phyloP scores from a whole-genome alignment of 2,329 filamentous ascomycete genomes.

The Metarhizium humberi region DNA sequence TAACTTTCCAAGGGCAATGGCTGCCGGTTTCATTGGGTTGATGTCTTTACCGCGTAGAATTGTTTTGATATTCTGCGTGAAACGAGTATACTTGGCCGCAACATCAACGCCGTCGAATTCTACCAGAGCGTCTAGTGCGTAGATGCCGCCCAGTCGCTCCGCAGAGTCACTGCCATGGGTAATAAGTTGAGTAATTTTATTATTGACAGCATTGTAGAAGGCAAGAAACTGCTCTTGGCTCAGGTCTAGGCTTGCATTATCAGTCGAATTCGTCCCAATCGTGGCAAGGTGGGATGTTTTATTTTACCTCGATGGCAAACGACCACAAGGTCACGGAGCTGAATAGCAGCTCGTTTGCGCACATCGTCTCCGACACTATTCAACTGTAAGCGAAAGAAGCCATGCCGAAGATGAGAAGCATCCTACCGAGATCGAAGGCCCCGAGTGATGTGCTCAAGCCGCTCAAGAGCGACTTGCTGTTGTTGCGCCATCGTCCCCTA shows the following conservation, averaged over 20 bases:
- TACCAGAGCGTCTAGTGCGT: slow-evolving; percentile 85
- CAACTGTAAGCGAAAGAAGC: slow-evolving; percentile 9
- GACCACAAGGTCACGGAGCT: slow-evolving; percentile 46
- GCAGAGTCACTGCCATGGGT: slow-evolving; percentile 77
- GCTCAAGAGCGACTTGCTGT: slow-evolving; percentile 44
- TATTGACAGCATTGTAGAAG: slow-evolving; percentile 49
- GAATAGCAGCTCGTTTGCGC: slow-evolving; percentile 41
- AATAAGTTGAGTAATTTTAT: slow-evolving; percentile 55
- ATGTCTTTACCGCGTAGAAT: slow-evolving; percentile 88
- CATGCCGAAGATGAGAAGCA: neutral
- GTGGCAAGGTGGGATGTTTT: neutral
- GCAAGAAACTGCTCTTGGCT: slow-evolving; percentile 64
- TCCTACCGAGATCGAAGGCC: slow-evolving; percentile 47
- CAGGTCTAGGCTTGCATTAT: slow-evolving; percentile 47
- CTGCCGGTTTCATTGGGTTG: slow-evolving; percentile 81
- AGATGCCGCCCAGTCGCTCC: slow-evolving; percentile 84
- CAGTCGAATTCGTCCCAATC: neutral
- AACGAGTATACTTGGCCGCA: slow-evolving; percentile 87
- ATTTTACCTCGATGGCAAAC: slow-evolving; percentile 44
- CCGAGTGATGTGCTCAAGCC: slow-evolving; percentile 43
- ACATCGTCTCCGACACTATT: slow-evolving; percentile 34
- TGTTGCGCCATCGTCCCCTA: slow-evolving; percentile 31
- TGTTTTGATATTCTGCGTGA: slow-evolving; percentile 80
- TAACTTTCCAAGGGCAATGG: slow-evolving; percentile 79
- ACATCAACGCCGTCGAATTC: slow-evolving; percentile 95